These are phyloP conservation scores for Lachnellula cervina DNA, from an alignment of 2,329 filamentous ascomycete species.

Conservation along the genomic window DNA sequence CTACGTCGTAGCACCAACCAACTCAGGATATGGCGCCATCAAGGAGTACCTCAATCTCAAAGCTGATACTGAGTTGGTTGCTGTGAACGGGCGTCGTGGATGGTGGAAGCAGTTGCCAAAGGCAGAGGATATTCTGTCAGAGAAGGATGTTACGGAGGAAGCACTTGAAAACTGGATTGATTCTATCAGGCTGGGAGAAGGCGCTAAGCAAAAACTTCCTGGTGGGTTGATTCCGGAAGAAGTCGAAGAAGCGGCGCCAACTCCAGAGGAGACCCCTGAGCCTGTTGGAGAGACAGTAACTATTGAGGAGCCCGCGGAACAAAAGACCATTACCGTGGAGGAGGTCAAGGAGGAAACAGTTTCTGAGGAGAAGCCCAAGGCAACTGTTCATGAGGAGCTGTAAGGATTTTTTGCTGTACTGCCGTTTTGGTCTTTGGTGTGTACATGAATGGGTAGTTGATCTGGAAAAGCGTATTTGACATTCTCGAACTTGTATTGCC, in stretches of 20 bases:
- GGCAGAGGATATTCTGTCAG: conserved; percentile 28
- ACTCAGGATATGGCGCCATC: conserved; percentile 51
- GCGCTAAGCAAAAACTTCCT: conserved; percentile 70
- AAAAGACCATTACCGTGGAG: conserved; percentile 10
- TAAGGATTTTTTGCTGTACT: conserved; percentile 2
- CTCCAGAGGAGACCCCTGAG: conserved; percentile 33
- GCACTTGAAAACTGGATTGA: conserved; percentile 84
- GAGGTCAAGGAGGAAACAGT: conserved; percentile 14
- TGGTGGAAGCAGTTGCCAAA: conserved; percentile 73
- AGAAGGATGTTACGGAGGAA: conserved; percentile 47
- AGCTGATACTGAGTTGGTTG: conserved; percentile 65
- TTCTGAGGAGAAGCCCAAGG: conserved; percentile 1
- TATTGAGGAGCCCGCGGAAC: not conserved
- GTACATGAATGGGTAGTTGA: conserved; percentile 6
- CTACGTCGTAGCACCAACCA: conserved; percentile 64
- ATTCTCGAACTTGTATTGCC: not conserved
- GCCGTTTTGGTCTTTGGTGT: not conserved
- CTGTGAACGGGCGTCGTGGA: conserved; percentile 74
- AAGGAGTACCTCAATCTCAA: conserved; percentile 59
- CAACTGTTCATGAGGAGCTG: conserved; percentile 19
- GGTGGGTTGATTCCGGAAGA: conserved; percentile 49
- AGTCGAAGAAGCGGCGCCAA: conserved; percentile 35
- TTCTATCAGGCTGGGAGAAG: conserved; percentile 83
- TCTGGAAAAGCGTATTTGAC: not conserved
- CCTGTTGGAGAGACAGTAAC: not conserved